phyloP scores from a whole-genome alignment of 495 filamentous ascomycete genomes.

The Xylaria nigripes region DNA sequence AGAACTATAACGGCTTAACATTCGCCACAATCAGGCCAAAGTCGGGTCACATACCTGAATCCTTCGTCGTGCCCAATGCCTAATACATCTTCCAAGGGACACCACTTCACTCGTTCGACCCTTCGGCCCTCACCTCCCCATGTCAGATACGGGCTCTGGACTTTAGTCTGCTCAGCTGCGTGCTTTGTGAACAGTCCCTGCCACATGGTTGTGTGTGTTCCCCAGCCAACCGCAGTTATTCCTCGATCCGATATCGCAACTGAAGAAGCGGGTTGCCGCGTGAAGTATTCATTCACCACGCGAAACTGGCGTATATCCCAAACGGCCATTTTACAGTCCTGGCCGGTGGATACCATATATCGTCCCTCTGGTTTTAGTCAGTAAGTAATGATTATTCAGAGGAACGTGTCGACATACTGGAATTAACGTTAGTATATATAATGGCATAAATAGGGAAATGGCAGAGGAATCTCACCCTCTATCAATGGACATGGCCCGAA shows the following conservation, averaged over 20 bases:
- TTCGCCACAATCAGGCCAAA: conserved; percentile 41
- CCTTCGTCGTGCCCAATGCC: conserved; percentile 78
- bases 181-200: conserved; percentile 72
- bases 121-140: conserved; percentile 82
- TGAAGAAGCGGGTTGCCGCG: conserved; percentile 73
- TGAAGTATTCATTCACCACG: conserved; percentile 84
- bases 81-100: conserved; percentile 88
- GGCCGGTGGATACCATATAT: conserved; percentile 92
- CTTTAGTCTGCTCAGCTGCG: conserved; percentile 59
- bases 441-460: neutral
- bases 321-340: conserved; percentile 84
- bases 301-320: conserved; percentile 96
- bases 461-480: conserved; percentile 28
- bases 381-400: neutral
- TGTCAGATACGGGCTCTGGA: conserved; percentile 82
- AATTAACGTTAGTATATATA: neutral
- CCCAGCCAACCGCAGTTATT: conserved; percentile 85
- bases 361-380: conserved; percentile 47
- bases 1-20: conserved; percentile 35
- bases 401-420: neutral
- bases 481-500: conserved; percentile 77
- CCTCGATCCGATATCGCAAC: conserved; percentile 82
- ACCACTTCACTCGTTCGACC: conserved; percentile 80
- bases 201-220: conserved; percentile 83
- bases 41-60: conserved; percentile 78